These are phyloP conservation scores for Fomitopsis pulvina DNA, from an alignment of 768 basidiomycete genomes.

Conservation along the genomic window DNA sequence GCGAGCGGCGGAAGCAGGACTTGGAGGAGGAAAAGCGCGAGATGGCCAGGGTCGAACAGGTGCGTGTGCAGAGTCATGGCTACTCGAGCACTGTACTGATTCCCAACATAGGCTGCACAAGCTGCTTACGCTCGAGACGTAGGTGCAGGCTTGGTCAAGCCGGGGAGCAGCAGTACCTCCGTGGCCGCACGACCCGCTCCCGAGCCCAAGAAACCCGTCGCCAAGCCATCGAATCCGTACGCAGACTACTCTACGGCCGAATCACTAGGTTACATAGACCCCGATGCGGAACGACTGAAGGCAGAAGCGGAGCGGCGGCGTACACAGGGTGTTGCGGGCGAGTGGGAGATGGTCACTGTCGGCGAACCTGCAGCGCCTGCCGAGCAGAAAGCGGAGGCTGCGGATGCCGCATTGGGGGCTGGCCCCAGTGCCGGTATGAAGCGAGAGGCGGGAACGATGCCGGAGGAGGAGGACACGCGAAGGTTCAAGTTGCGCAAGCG, in stretches of 20 bases:
- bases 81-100: conserved; percentile 1
- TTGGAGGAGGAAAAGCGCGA: conserved; percentile 81
- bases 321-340: conserved; percentile 65
- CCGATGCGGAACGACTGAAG: conserved; percentile 59
- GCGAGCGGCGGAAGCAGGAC: conserved; percentile 83
- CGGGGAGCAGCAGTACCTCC: conserved; percentile 26
- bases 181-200: conserved; percentile 25
- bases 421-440: conserved; percentile 14
- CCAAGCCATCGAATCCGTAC: conserved; percentile 58
- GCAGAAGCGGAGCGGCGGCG: conserved; percentile 54
- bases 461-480: conserved; percentile 46
- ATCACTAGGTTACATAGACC: conserved; percentile 75
- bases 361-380: conserved; percentile 19
- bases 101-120: conserved; percentile 54
- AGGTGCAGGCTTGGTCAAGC: conserved; percentile 54
- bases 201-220: conserved; percentile 28
- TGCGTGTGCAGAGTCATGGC: conserved; percentile 23
- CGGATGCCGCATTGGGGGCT: conserved; percentile 13
- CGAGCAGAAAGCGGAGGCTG: conserved; percentile 1
- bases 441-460: conserved; percentile 18
- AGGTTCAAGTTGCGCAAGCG: conserved; percentile 66
- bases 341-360: conserved; percentile 65
- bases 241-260: conserved; percentile 86
- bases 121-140: conserved; percentile 77
- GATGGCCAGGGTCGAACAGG: conserved; percentile 82